Percentiles rank a stretch among this genome's conserved stretches.
Evolutionary conservation across 352 stramenopile species (phyloP).

Genomic region (Pythium guiyangense): DNA sequence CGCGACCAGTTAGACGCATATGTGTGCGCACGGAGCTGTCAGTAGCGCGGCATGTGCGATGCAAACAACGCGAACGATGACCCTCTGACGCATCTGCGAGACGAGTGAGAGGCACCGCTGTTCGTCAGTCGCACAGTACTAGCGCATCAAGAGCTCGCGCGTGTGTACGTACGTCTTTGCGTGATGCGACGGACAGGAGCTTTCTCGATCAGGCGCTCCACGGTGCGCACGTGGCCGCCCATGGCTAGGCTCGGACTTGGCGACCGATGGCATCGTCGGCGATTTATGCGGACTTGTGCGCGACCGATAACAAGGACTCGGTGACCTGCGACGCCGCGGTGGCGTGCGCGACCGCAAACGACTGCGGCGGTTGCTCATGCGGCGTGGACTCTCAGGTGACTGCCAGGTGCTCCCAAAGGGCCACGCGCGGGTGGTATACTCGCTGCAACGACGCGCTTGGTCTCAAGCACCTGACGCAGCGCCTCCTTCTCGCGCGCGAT

Average conservation of each 20-base stretch:
- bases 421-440: neutral
- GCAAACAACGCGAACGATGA: no score
- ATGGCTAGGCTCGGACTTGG: slow-evolving; percentile 30
- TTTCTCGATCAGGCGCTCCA: slow-evolving; percentile 52
- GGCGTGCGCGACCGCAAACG: slow-evolving; percentile 5
- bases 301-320: slow-evolving; percentile 8
- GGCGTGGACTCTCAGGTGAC: slow-evolving; percentile 2
- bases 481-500: slow-evolving; percentile 49
- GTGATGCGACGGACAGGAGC: slow-evolving; percentile 70
- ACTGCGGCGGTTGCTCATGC: slow-evolving; percentile 1
- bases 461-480: slow-evolving; percentile 55
- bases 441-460: slow-evolving; percentile 33
- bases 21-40: no score
- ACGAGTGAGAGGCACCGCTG: no score
- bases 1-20: slow-evolving; percentile 10
- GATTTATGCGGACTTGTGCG: slow-evolving; percentile 11
- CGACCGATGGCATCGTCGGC: neutral
- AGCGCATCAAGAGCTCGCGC: no score
- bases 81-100: neutral
- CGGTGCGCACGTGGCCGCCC: slow-evolving; percentile 57
- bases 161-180: slow-evolving; percentile 63
- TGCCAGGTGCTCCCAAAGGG: neutral
- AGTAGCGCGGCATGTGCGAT: no score
- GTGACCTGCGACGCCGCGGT: neutral
- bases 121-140: neutral